These are phyloP conservation scores for Arthroderma sp. DNA, from an alignment of 2,329 filamentous ascomycete species.

Conservation along the genomic window DNA sequence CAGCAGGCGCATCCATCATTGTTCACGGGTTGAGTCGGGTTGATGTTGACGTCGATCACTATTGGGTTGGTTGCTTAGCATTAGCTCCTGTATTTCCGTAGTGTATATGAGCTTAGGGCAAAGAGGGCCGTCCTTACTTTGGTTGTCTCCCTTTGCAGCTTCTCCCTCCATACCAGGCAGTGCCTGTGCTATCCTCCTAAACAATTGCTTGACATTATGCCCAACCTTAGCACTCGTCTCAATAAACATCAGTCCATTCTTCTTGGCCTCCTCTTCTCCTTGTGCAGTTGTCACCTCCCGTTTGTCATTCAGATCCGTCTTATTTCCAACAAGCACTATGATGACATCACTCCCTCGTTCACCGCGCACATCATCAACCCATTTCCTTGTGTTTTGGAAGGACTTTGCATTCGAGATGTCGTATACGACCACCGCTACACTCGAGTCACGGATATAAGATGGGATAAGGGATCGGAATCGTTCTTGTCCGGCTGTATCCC, in stretches of 20 bases:
- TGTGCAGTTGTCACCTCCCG: conserved; percentile 91
- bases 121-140: conserved; percentile 50
- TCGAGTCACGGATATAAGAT: conserved; percentile 96
- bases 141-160: conserved; percentile 60
- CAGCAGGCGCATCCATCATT: conserved; percentile 64
- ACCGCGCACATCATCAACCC: conserved; percentile 95
- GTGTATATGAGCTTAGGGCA: not conserved
- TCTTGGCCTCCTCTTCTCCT: conserved; percentile 95
- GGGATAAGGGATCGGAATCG: conserved; percentile 94
- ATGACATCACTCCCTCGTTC: conserved; percentile 98
- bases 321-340: conserved; percentile 96
- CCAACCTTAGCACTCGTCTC: conserved; percentile 97
- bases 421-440: conserved; percentile 95
- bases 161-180: conserved; percentile 94
- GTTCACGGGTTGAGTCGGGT: conserved; percentile 48
- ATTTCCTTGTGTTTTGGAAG: conserved; percentile 97
- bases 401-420: conserved; percentile 96
- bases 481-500: conserved; percentile 97
- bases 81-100: not conserved
- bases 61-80: conserved; percentile 15
- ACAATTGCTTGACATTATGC: conserved; percentile 94
- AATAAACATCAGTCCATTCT: conserved; percentile 96
- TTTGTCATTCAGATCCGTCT: conserved; percentile 98
- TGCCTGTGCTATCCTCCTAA: conserved; percentile 95
- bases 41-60: conserved; percentile 94